A percentile compares a stretch with the other conserved stretches of the same genome.
Conservation (phyloP, 371 early-diverging fungal genomes). For the Syncephalastrum racemosum region DNA sequence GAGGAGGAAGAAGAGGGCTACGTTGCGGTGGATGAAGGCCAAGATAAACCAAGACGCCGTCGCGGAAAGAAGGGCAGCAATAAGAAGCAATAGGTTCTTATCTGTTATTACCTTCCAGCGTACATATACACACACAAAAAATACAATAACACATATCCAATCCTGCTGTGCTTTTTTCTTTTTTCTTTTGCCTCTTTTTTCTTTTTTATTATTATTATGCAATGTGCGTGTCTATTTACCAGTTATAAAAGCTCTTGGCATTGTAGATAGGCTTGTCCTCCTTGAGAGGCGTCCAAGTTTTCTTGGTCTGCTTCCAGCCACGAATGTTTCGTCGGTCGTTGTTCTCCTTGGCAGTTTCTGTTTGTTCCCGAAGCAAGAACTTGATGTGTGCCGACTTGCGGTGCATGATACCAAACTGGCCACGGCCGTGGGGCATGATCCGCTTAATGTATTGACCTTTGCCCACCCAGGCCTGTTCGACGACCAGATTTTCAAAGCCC, state of each 20-base stretch:
- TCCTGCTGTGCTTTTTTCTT: too few species aligned
- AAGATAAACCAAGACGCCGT: slow-evolving; percentile 4
- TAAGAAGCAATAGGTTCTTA: too few species aligned
- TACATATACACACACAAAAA: too few species aligned
- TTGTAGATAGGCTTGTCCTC: slow-evolving; percentile 82
- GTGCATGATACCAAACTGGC: slow-evolving; percentile 80
- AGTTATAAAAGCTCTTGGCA: slow-evolving; percentile 74
- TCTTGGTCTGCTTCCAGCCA: slow-evolving; percentile 63
- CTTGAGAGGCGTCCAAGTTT: slow-evolving; percentile 70
- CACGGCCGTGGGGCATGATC: slow-evolving; percentile 78
- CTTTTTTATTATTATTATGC: slow-evolving; percentile 7
- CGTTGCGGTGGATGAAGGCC: slow-evolving; percentile 14
- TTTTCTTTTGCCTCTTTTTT: too few species aligned
- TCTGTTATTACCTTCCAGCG: too few species aligned
- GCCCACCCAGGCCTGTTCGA: slow-evolving; percentile 85
- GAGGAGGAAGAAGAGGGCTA: slow-evolving; percentile 13
- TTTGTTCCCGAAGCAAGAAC: slow-evolving; percentile 68
- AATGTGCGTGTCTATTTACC: slow-evolving; percentile 47
- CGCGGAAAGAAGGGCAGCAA: slow-evolving; percentile 2
- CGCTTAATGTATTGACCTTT: slow-evolving; percentile 77
- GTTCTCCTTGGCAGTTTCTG: slow-evolving; percentile 12
- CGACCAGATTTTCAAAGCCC: slow-evolving; percentile 62
- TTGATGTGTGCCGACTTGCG: slow-evolving; percentile 82
- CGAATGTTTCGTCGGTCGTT: slow-evolving; percentile 53
- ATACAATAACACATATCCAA: too few species aligned